Base-by-base conservation (phyloP, 2,329 filamentous ascomycete genomes). In the Tolypocladium album region DNA sequence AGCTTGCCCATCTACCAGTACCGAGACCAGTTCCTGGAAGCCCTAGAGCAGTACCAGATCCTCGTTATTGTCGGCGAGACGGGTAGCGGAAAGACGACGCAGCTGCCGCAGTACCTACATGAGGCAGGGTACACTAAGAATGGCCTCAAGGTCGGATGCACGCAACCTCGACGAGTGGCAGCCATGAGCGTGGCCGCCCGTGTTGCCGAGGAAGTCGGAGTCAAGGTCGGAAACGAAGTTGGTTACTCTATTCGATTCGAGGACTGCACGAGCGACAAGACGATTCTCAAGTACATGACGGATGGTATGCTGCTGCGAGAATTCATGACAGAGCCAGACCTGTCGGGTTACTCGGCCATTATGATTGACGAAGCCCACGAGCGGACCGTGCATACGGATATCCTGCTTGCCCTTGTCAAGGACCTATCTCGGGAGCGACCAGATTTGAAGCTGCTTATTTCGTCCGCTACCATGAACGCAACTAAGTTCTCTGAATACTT, bases 311-410 rank as follows among this genome's bases (percentile, higher is more conserved):
- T 97, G 45, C 78, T 97, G 38, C 83, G 92, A 70, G 91, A 96
- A 70, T 89, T 97, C 64, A 84, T 97, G 76, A 93, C 90, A 0
- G 91, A 96, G 68, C 92, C 93, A 0, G 87, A 93, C 65, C 78
- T 97, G 7, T 83, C 85, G 1, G 86, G 85, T 20, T 97, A 97
- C 67, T 89, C 90, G 6, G 90, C 88, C 15, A 76, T 99, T 63
- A 97, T 99, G 88, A 93, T 99, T 60, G 94, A 99, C 70, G 94
- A 99, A 72, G 94, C 94, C 0, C 94, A 99, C 82, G 94, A 99
- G 72, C 82, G 94, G 65, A 96, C 91, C 0, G 82, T 97, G 0
- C 86, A 91, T 58, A 96, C 93, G 0, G 94, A 99, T 72, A 92
- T 99, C 60, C 75, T 97, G 9, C 83, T 96, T 61, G 91, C 90